These are phyloP conservation scores for Butyriboletus appendiculatus DNA, from an alignment of 1,284 basidiomycete species.

Conservation along the genomic window DNA sequence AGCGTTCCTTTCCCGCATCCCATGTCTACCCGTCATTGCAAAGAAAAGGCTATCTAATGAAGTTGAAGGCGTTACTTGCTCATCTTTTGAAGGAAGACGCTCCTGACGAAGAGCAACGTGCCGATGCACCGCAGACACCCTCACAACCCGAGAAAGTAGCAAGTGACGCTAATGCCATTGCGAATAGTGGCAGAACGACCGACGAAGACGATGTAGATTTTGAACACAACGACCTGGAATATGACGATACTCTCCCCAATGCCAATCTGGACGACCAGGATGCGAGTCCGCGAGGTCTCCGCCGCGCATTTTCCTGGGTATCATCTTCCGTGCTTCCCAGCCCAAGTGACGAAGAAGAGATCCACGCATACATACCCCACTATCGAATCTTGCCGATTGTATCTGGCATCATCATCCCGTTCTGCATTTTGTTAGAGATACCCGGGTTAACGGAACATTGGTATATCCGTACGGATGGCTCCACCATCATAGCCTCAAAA, in stretches of 20 bases:
- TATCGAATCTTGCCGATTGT: slow-evolving; percentile 67
- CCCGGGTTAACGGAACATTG: slow-evolving; percentile 72
- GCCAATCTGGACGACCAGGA: slow-evolving; percentile 1
- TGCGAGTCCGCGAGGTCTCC: neutral
- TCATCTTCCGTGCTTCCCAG: slow-evolving; percentile 20
- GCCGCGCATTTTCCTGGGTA: slow-evolving; percentile 5
- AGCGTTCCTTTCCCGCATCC: neutral
- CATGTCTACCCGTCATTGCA: slow-evolving; percentile 9
- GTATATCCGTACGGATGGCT: slow-evolving; percentile 60
- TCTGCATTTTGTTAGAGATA: slow-evolving; percentile 79
- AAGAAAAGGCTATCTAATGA: slow-evolving; percentile 13
- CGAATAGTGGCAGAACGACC: neutral
- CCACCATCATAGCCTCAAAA: slow-evolving; percentile 48
- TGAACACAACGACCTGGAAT: slow-evolving; percentile 12
- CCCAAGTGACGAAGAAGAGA: slow-evolving; percentile 26
- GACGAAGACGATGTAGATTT: neutral
- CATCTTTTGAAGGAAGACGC: slow-evolving; percentile 8
- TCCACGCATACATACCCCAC: slow-evolving; percentile 35
- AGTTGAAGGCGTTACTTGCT: slow-evolving; percentile 7
- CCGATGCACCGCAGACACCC: neutral
- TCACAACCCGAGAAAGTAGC: slow-evolving; percentile 2
- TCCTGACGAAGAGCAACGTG: slow-evolving; percentile 19
- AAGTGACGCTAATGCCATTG: neutral
- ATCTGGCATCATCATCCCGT: slow-evolving; percentile 71
- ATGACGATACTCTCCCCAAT: neutral